Evolutionary conservation across 2,329 filamentous ascomycete genomes (phyloP), one percentile per base, ranked within the genome.

Genomic region (Chaetomiaceae sp.): DNA sequence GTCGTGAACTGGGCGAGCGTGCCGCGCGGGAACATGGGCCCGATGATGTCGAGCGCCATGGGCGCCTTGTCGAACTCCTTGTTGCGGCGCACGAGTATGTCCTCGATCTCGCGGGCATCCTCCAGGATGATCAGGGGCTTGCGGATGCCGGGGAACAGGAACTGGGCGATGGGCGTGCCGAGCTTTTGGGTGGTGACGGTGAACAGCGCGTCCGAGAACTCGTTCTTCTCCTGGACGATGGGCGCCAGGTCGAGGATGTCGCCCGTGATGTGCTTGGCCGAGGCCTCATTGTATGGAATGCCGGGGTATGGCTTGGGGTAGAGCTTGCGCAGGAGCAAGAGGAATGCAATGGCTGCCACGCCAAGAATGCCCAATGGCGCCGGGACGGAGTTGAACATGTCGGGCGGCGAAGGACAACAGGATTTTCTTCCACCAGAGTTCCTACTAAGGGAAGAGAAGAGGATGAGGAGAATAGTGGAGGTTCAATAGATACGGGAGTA

Each of bases 51-150:
- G 7, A 62, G 23, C 2, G 61, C 51, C 34, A 61, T 59, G 1
- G 55, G 37, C 0, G 66, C 61, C 25, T 63, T 61, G 57, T 71
- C 68, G 38, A 71, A 70, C 51, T 68, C 64, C 33, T 60, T 62
- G 31, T 54, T 53, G 15, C 65, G 62, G 14, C 63, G 60, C 4
- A 63, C 11, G 22, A 68, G 49, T 17, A 69, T 65, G 47, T 68
- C 66, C 36, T 68, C 63, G 22, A 63, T 54, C 54, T 68, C 65
- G 23, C 61, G 58, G n/a, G 61, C 59, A 34, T 68, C 66, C 17
- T 65, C 57, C 1, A 68, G 17, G 12, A 67, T 27, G 11, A 68
- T 54, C 34, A 61, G 46, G 14, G 62, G 64, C 19, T 57, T 59
- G 15, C 54, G 31, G 33, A 63, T 53, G n/a, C 53, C 53, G 1